Conservation (phyloP, 345 rosid species). For the Bruguiera gymnorhiza region DNA sequence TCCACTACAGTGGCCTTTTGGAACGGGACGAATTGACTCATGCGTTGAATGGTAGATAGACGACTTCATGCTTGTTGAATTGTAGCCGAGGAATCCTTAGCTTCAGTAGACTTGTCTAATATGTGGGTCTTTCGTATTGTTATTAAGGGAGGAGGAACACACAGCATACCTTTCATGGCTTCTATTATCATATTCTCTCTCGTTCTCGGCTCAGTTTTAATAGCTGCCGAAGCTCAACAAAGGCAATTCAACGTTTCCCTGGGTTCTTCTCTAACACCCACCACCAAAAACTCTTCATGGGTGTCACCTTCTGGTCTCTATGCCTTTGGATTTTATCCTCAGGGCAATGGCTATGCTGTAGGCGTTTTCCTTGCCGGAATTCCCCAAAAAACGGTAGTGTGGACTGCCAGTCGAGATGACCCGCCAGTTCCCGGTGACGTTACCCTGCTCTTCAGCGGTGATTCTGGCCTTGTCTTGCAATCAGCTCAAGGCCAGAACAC, state of each 20-base stretch:
- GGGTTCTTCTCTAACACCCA: conserved; percentile 24
- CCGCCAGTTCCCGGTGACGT: no score
- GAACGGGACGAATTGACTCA: no score
- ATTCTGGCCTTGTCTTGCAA: conserved; percentile 13
- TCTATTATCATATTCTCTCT: neutral
- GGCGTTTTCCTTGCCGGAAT: conserved; percentile 28
- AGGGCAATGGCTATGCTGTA: conserved; percentile 21
- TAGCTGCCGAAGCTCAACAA: conserved; percentile 9
- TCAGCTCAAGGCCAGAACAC: neutral
- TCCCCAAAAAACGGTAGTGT: conserved; percentile 12
- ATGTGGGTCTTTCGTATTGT: neutral
- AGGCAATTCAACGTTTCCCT: conserved; percentile 14
- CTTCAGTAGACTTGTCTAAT: no score
- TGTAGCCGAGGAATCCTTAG: no score
- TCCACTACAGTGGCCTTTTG: no score
- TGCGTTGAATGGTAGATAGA: no score
- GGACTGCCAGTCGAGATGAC: conserved; percentile 17
- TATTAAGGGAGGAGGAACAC: neutral
- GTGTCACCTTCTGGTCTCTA: conserved; percentile 33
- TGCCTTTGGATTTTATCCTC: conserved; percentile 33
- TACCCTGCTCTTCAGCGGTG: no score
- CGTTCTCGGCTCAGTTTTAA: no score
- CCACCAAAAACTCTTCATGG: conserved; percentile 20
- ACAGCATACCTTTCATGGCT: neutral
- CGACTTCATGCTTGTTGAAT: no score